phyloP scores from a whole-genome alignment of 2,329 filamentous ascomycete species.

The Xylaria sp. region DNA sequence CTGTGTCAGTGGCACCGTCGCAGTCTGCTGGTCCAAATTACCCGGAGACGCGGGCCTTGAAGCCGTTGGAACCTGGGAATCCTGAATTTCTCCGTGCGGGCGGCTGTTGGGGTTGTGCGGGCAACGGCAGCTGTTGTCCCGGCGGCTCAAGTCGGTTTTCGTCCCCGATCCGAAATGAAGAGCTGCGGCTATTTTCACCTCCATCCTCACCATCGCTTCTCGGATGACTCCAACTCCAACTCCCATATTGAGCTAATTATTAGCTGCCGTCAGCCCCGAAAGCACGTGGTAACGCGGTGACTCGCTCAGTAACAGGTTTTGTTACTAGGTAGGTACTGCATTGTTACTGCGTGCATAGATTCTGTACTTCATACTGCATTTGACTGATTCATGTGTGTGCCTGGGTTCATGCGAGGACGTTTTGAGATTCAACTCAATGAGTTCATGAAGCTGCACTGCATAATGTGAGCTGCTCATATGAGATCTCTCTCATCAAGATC shows the following conservation, averaged over 20 bases:
- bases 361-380: not conserved
- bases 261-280: not conserved
- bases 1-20: not conserved
- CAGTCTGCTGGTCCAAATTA: slow-evolving; percentile 5
- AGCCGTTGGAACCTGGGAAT: slow-evolving; percentile 13
- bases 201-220: not conserved
- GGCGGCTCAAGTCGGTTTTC: slow-evolving; percentile 12
- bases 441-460: not conserved
- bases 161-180: slow-evolving; percentile 3
- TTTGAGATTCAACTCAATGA: not conserved
- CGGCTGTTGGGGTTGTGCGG: slow-evolving; percentile 8
- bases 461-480: not conserved
- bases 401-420: not conserved
- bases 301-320: too few species aligned
- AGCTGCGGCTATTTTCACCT: not conserved
- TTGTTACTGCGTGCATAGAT: not conserved
- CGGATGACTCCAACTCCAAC: not conserved
- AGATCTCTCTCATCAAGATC: not conserved
- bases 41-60: slow-evolving; percentile 21
- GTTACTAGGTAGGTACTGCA: not conserved
- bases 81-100: slow-evolving; percentile 12
- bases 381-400: not conserved
- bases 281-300: not conserved
- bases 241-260: not conserved
- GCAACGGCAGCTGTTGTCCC: slow-evolving; percentile 15